Percentiles rank a stretch among this genome's conserved stretches.
phyloP scores from a whole-genome alignment of 495 filamentous ascomycete genomes.

The Talaromyces thailandensis region DNA sequence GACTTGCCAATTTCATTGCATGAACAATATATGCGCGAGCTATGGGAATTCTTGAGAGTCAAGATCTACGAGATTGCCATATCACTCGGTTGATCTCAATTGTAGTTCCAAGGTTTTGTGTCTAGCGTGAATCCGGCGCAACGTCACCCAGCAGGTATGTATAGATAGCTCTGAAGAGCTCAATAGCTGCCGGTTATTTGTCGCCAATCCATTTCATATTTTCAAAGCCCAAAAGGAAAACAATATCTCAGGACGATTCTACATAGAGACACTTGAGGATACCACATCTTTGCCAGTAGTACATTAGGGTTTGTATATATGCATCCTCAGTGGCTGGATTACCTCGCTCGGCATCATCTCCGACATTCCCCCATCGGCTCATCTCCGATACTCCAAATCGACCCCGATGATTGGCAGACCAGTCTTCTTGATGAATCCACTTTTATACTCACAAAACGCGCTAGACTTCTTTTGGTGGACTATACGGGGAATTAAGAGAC shows the following conservation, averaged over 20 bases:
- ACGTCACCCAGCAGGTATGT: too few species aligned
- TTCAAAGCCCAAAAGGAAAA: background rate
- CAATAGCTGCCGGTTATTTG: background rate
- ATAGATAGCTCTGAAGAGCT: too few species aligned
- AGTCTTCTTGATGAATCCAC: background rate
- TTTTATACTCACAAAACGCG: background rate
- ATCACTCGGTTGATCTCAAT: too few species aligned
- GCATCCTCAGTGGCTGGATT: background rate
- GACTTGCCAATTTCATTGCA: background rate
- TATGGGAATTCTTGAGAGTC: background rate
- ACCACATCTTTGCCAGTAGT: background rate
- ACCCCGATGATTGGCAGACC: background rate
- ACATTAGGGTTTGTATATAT: background rate
- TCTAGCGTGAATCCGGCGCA: too few species aligned
- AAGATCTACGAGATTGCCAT: too few species aligned
- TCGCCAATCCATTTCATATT: background rate
- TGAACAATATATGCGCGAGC: background rate
- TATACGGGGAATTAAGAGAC: background rate
- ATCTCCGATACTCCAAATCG: background rate
- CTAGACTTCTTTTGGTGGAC: background rate
- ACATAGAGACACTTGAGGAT: background rate
- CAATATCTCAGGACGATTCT: background rate
- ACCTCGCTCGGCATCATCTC: background rate
- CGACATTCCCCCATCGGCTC: background rate
- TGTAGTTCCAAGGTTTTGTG: too few species aligned